phyloP scores from a whole-genome alignment of 805 yeast species.

The Debaryomyces tyrocola region DNA sequence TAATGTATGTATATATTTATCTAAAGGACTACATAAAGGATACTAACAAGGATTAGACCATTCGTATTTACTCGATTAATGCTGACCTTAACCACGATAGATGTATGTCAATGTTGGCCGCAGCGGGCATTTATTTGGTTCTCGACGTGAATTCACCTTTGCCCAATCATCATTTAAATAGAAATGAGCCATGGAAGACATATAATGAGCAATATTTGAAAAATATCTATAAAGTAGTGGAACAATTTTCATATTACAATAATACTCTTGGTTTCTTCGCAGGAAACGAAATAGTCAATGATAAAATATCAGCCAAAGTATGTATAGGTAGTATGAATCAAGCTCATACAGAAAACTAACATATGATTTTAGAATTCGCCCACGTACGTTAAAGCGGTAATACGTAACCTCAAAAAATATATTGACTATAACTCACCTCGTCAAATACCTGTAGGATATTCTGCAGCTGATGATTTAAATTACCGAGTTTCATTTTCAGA shows the following conservation, averaged over 20 bases:
- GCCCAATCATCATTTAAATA: constrained; percentile 72
- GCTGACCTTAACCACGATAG: constrained; percentile 80
- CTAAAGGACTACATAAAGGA: neutral
- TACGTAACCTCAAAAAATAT: constrained; percentile 79
- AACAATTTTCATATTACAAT: constrained; percentile 79
- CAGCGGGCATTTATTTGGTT: constrained; percentile 89
- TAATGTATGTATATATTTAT: constrained; percentile 39
- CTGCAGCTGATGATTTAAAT: constrained; percentile 90
- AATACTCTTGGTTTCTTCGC: constrained; percentile 91
- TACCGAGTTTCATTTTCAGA: constrained; percentile 76
- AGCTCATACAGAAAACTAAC: constrained; percentile 1
- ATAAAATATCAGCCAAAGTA: constrained; percentile 60
- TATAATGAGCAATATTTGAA: constrained; percentile 69
- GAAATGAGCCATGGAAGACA: constrained; percentile 93
- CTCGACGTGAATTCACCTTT: constrained; percentile 90
- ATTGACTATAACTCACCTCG: constrained; percentile 60
- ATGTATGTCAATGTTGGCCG: constrained; percentile 89
- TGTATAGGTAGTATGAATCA: neutral
- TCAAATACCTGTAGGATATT: constrained; percentile 85
- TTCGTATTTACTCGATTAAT: constrained; percentile 84
- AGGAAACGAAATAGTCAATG: constrained; percentile 89
- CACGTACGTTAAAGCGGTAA: constrained; percentile 69
- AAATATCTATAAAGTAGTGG: constrained; percentile 76
- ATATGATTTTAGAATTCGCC: constrained; percentile 51
- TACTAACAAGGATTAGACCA: constrained; percentile 42